Percentiles rank a stretch among this genome's conserved stretches.
phyloP scores from a whole-genome alignment of 208 protist genomes.

The Acanthamoeba culbertsoni region DNA sequence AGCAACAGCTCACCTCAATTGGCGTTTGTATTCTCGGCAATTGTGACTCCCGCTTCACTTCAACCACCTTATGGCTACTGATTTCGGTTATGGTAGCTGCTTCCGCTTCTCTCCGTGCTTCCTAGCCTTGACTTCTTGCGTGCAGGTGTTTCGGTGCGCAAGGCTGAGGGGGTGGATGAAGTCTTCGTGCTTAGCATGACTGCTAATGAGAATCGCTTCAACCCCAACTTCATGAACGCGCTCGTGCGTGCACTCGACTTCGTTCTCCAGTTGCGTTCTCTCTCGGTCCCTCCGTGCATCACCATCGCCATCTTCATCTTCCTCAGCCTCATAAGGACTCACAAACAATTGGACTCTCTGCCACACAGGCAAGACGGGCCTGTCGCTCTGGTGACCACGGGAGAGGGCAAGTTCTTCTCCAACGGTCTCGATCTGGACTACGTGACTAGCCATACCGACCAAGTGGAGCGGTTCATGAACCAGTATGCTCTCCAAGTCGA shows the following conservation, averaged over 20 bases:
- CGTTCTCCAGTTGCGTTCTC: not conserved
- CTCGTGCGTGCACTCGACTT: not conserved
- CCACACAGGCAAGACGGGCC: not conserved
- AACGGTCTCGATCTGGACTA: slow-evolving; percentile 52
- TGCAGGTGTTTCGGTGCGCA: not conserved
- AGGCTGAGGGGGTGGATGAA: not conserved
- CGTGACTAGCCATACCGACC: not conserved
- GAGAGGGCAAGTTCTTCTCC: slow-evolving; percentile 38
- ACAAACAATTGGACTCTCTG: not conserved
- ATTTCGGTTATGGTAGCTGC: too few relatives aligned
- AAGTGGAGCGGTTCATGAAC: slow-evolving; percentile 13
- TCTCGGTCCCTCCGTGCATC: not conserved
- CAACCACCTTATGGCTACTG: too few relatives aligned
- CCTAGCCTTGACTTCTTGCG: too few relatives aligned
- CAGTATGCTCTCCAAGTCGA: not conserved
- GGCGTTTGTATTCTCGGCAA: too few relatives aligned
- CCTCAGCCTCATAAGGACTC: not conserved
- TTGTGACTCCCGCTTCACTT: too few relatives aligned
- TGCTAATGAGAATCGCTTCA: slow-evolving; percentile 50
- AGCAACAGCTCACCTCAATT: too few relatives aligned
- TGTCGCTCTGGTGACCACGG: not conserved
- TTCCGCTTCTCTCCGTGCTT: too few relatives aligned
- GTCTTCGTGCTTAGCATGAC: not conserved
- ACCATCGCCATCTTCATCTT: not conserved
- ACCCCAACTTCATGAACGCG: slow-evolving; percentile 21